These are phyloP conservation scores for Paracorniculantispora psalliotae DNA, from an alignment of 2,329 filamentous ascomycete genomes.

Conservation along the genomic window DNA sequence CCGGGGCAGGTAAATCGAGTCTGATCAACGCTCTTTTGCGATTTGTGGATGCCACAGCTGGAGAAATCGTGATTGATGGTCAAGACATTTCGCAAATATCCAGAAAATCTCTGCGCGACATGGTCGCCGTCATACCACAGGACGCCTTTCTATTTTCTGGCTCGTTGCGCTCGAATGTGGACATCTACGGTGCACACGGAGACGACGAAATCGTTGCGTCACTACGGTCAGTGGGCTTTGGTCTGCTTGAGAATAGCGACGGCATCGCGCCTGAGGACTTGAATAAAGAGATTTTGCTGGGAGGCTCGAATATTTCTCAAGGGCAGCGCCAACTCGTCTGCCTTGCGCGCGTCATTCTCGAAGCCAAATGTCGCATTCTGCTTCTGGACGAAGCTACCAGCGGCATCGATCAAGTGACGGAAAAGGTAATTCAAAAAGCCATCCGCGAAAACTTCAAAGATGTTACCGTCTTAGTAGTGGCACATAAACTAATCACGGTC, in stretches of 20 bases:
- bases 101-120: neutral
- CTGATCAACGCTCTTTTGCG: slow-evolving; percentile 11
- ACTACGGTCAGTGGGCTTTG: slow-evolving; percentile 53
- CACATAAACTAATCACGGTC: slow-evolving; percentile 64
- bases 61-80: slow-evolving; percentile 1
- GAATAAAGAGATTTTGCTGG: slow-evolving; percentile 53
- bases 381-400: slow-evolving; percentile 61
- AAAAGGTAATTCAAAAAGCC: slow-evolving; percentile 60
- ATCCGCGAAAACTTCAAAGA: slow-evolving; percentile 62
- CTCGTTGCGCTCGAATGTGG: slow-evolving; percentile 65
- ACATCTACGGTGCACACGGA: slow-evolving; percentile 61
- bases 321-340: slow-evolving; percentile 66
- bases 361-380: slow-evolving; percentile 9
- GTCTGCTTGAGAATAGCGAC: neutral
- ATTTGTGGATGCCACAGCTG: slow-evolving; percentile 3
- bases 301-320: slow-evolving; percentile 63
- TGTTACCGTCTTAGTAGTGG: slow-evolving; percentile 62
- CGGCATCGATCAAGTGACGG: slow-evolving; percentile 65
- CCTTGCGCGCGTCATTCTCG: slow-evolving; percentile 52
- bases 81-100: slow-evolving; percentile 5
- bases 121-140: slow-evolving; percentile 28
- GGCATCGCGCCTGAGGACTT: slow-evolving; percentile 40
- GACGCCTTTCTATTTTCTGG: slow-evolving; percentile 73
- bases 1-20: slow-evolving; percentile 13
- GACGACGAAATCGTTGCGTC: slow-evolving; percentile 61